Evolutionary conservation across 2,329 filamentous ascomycete genomes (phyloP).

Genomic region (Sarocladium brachiariae): DNA sequence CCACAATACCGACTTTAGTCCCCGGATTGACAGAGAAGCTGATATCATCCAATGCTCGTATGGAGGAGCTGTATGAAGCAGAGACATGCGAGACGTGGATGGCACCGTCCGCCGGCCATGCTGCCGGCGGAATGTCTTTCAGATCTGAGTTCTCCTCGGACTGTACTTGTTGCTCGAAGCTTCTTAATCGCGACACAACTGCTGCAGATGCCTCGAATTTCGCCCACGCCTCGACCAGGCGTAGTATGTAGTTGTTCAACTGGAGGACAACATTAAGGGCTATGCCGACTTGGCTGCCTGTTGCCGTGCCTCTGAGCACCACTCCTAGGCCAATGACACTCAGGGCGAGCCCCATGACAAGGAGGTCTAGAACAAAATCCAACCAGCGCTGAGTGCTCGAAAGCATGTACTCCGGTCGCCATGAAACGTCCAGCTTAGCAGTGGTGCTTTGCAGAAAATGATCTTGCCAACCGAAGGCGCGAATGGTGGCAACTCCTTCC

Average conservation of each 20-base stretch:
- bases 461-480: conserved; percentile 20
- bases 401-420: conserved; percentile 28
- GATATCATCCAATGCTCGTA: conserved; percentile 33
- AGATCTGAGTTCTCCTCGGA: conserved; percentile 14
- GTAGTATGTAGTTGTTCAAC: conserved; percentile 15
- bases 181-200: conserved; percentile 18
- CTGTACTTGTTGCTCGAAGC: conserved; percentile 14
- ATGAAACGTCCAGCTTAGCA: conserved; percentile 29
- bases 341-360: conserved; percentile 28
- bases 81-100: conserved; percentile 15
- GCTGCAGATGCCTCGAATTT: conserved; percentile 20
- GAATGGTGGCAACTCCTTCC: conserved; percentile 21
- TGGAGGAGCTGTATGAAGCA: conserved; percentile 13
- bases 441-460: conserved; percentile 35
- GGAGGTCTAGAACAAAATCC: conserved; percentile 36
- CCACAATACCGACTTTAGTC: conserved; percentile 42
- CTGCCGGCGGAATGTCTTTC: conserved; percentile 10
- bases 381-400: conserved; percentile 42
- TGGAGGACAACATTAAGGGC: conserved; percentile 21
- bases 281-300: conserved; percentile 16
- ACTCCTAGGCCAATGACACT: conserved; percentile 31
- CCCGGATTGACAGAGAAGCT: conserved; percentile 35
- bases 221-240: conserved; percentile 19
- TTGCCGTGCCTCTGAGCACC: conserved; percentile 10
- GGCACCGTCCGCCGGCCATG: conserved; percentile 17